phyloP scores from a whole-genome alignment of 208 protist genomes.

The Crithidia sp. region DNA sequence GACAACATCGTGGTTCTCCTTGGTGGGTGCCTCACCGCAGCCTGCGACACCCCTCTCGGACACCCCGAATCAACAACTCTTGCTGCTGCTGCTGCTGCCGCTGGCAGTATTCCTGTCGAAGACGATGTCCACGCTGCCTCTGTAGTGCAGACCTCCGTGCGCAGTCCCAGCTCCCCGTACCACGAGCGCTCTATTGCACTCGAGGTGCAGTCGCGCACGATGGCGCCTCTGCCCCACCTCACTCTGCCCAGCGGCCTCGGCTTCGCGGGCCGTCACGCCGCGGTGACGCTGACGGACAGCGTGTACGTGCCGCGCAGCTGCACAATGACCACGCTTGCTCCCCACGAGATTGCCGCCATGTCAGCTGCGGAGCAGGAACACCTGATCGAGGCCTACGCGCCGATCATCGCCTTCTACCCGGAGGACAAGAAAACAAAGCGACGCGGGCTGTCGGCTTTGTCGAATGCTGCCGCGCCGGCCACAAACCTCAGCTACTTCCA shows the following conservation, averaged over 20 bases:
- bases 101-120: too few relatives aligned
- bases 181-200: slow-evolving; percentile 29
- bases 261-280: slow-evolving; percentile 35
- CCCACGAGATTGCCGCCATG: slow-evolving; percentile 10
- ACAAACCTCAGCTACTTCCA: slow-evolving; percentile 33
- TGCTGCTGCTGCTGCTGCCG: too few relatives aligned
- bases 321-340: slow-evolving; percentile 29
- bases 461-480: neutral
- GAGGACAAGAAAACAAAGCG: slow-evolving; percentile 16
- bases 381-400: slow-evolving; percentile 21
- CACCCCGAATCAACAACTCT: neutral
- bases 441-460: neutral
- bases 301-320: slow-evolving; percentile 41
- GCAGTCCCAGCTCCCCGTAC: slow-evolving; percentile 10
- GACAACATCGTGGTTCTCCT: slow-evolving; percentile 30
- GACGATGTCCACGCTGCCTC: neutral
- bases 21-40: slow-evolving; percentile 25
- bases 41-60: slow-evolving; percentile 20
- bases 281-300: slow-evolving; percentile 36
- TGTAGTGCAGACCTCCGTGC: neutral
- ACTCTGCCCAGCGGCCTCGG: slow-evolving; percentile 23
- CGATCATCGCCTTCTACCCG: slow-evolving; percentile 28
- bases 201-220: slow-evolving; percentile 14
- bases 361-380: neutral
- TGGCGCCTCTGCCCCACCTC: slow-evolving; percentile 8